These are phyloP conservation scores for Ophiorrhiza pumila DNA, from an alignment of 257 asterid genomes.

Conservation along the genomic window DNA sequence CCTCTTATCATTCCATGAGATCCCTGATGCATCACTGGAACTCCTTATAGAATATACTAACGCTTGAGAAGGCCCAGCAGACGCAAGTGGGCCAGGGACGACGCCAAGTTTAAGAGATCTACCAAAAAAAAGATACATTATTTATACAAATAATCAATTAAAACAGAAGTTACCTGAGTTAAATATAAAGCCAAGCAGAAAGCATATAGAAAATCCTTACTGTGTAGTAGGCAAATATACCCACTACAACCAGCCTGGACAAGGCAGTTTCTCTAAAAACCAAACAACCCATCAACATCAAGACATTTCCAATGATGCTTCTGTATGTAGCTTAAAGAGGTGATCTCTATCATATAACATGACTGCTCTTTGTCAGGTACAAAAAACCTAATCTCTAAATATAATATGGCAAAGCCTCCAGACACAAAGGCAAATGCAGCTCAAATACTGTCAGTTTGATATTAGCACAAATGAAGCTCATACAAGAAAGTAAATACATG, in stretches of 20 bases:
- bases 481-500: not conserved
- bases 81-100: slow-evolving; percentile 45
- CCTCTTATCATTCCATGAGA: slow-evolving; percentile 67
- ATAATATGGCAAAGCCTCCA: not conserved
- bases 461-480: not conserved
- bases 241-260: not conserved
- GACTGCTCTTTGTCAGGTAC: not conserved
- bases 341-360: not conserved
- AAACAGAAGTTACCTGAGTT: not conserved
- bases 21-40: slow-evolving; percentile 57
- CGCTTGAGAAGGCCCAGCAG: slow-evolving; percentile 38
- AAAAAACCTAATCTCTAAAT: not conserved
- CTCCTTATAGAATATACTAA: slow-evolving; percentile 51
- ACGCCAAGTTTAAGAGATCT: slow-evolving; percentile 87
- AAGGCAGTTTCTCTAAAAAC: not conserved
- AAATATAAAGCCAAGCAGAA: not conserved
- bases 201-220: not conserved
- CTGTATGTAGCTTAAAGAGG: not conserved
- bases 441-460: not conserved
- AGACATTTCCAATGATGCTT: not conserved
- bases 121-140: not conserved
- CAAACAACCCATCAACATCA: not conserved
- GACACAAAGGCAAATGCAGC: not conserved
- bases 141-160: not conserved
- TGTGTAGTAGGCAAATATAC: not conserved